These are phyloP conservation scores for Passalora sequoiae DNA, from an alignment of 2,329 filamentous ascomycete species.

Conservation along the genomic window DNA sequence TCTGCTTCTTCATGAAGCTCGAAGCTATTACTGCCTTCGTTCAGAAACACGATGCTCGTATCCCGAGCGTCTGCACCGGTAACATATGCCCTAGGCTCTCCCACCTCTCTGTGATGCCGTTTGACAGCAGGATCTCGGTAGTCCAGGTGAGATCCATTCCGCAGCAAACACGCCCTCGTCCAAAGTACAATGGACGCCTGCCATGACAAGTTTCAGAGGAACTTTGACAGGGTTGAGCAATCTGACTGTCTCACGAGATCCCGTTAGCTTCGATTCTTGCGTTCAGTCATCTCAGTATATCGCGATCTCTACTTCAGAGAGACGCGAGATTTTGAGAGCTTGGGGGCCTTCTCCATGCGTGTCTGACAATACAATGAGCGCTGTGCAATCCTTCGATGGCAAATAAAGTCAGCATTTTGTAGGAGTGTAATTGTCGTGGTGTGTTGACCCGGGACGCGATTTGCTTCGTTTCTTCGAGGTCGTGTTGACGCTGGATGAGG, in stretches of 20 bases:
- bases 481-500: no score
- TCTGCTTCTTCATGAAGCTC: conserved; percentile 45
- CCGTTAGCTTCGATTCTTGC: conserved; percentile 43
- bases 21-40: conserved; percentile 49
- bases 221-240: conserved; percentile 48
- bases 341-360: conserved; percentile 32
- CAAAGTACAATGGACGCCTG: conserved; percentile 57
- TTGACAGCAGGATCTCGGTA: conserved; percentile 4
- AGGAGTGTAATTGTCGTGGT: no score
- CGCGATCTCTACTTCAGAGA: conserved; percentile 50
- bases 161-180: conserved; percentile 35
- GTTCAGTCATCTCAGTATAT: conserved; percentile 58
- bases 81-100: conserved; percentile 21
- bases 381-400: conserved; percentile 24
- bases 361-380: conserved; percentile 43
- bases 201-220: conserved; percentile 57
- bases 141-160: neutral
- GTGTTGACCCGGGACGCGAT: no score
- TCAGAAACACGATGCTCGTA: conserved; percentile 51
- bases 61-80: conserved; percentile 31
- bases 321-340: neutral
- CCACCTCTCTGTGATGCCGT: conserved; percentile 9
- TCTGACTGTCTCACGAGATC: conserved; percentile 46
- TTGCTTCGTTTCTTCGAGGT: no score
- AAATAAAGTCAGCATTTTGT: no score